Evolutionary conservation across 129 eudicot species (phyloP).

Genomic region (Chrysanthemum seticuspe): DNA sequence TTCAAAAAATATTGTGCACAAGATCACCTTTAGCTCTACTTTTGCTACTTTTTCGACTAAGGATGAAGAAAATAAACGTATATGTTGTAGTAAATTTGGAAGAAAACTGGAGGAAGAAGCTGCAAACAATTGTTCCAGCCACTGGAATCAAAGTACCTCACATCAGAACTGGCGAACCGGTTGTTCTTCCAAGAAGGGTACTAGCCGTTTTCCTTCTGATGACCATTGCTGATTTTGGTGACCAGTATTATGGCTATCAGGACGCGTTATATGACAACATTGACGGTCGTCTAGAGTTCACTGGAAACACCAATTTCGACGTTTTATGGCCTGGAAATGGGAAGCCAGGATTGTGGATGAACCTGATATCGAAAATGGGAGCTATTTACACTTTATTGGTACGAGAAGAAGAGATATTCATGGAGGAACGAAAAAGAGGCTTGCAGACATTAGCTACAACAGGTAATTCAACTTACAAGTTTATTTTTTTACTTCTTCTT

Average conservation of each 20-base stretch:
- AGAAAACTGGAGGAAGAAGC: conserved; percentile 72
- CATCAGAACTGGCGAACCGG: conserved; percentile 67
- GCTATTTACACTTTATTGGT: conserved; percentile 58
- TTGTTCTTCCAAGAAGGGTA: conserved; percentile 57
- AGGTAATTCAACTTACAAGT: too few species aligned
- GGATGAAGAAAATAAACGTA: background rate
- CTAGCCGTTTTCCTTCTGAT: conserved; percentile 68
- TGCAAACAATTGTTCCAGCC: conserved; percentile 56
- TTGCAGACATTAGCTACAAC: too few species aligned
- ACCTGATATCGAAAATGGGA: conserved; percentile 72
- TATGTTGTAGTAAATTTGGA: conserved; percentile 14
- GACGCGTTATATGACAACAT: conserved; percentile 61
- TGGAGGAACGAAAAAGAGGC: conserved; percentile 14
- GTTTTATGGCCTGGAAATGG: conserved; percentile 91
- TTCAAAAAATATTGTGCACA: too few species aligned
- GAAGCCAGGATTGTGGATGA: conserved; percentile 87
- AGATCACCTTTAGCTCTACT: too few species aligned
- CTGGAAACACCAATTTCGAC: conserved; percentile 43
- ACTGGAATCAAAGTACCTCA: conserved; percentile 59
- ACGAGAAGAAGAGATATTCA: conserved; percentile 64
- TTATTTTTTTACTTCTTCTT: too few species aligned
- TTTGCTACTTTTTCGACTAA: too few species aligned
- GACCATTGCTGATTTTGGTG: conserved; percentile 97
- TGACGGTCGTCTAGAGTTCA: conserved; percentile 64
- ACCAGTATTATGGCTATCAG: conserved; percentile 75